Evolutionary conservation across 345 rosid species (phyloP), one percentile per base, ranked within the genome.

Genomic region (Barbarea vulgaris): DNA sequence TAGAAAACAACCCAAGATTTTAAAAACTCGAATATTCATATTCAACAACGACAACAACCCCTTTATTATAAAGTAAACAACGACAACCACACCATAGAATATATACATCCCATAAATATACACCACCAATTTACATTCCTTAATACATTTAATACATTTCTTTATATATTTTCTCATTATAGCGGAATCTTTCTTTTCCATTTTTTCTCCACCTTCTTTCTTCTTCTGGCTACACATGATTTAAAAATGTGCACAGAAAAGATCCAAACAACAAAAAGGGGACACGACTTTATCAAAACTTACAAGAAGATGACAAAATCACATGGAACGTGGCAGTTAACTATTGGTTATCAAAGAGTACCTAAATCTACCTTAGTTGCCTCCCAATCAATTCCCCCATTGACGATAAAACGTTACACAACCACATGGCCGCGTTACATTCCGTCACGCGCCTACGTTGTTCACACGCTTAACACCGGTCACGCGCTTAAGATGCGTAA

Each of bases 401-500:
- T 52, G 30, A 52, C 46, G 13, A 18, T 18, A 47, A 47, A 17
- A 47, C 7, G 7, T 24, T 6, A 48, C 51, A 55, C 15, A 34
- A 58, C 34, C 73, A 66, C 77, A 72, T 72, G 76, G 64, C 77
- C 58, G 64, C 17, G 61, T 41, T 11, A 33, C 36, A 37, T 36
- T 61, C 22, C 39, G 6, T 2, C 55, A 69, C 69, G 46, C 47
- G 28, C 59, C 56, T 2, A 24, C 60, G 30, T 15, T 15, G 4
- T 28, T 11, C 69, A 67, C 74, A 36, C 15, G 41, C 7, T 28
- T 28, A 28, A 4, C 30, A 28, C 30, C 30, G 30, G 0, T 13
- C 51, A 62, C 51, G 51, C 19, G 22, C 6, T 42, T 27, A 75
- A 7, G 53, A 36, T 59, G 80, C 80, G 79, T 80, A 75, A 10